phyloP scores from a whole-genome alignment of 371 early-diverging fungal species.

The Sporodiniella umbellata region DNA sequence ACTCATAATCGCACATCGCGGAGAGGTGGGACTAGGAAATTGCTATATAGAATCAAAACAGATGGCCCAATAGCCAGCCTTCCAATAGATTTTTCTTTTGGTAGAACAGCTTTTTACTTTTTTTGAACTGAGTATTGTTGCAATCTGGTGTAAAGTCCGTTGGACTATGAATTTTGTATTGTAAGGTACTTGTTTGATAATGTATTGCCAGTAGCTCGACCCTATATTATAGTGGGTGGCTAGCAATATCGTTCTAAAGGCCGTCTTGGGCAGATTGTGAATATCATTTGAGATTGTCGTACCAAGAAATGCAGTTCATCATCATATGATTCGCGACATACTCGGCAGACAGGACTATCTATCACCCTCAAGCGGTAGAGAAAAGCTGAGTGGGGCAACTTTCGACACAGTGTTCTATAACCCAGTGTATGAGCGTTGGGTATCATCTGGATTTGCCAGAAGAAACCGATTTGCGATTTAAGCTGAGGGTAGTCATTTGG shows the following conservation, averaged over 20 bases:
- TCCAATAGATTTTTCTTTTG: too few species aligned
- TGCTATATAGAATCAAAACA: too few species aligned
- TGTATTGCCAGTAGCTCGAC: neutral
- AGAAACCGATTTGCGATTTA: neutral
- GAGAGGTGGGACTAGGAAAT: too few species aligned
- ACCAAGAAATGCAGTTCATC: neutral
- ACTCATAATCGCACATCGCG: too few species aligned
- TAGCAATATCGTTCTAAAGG: neutral
- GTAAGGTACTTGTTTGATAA: too few species aligned
- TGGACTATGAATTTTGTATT: too few species aligned
- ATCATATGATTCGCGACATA: neutral
- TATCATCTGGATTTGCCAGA: neutral
- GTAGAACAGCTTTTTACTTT: too few species aligned
- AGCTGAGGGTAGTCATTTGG: neutral
- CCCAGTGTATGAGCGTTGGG: neutral
- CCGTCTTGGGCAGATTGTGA: neutral
- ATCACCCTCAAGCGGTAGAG: neutral
- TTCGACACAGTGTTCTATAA: neutral
- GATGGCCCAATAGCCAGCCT: too few species aligned
- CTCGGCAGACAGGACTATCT: neutral
- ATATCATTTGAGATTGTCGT: neutral
- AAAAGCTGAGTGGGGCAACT: neutral
- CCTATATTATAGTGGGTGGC: neutral
- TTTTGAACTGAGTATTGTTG: too few species aligned
- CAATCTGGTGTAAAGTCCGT: too few species aligned